Base-by-base conservation (phyloP, 2,329 filamentous ascomycete species). In the Fusarium fracticaudum region DNA sequence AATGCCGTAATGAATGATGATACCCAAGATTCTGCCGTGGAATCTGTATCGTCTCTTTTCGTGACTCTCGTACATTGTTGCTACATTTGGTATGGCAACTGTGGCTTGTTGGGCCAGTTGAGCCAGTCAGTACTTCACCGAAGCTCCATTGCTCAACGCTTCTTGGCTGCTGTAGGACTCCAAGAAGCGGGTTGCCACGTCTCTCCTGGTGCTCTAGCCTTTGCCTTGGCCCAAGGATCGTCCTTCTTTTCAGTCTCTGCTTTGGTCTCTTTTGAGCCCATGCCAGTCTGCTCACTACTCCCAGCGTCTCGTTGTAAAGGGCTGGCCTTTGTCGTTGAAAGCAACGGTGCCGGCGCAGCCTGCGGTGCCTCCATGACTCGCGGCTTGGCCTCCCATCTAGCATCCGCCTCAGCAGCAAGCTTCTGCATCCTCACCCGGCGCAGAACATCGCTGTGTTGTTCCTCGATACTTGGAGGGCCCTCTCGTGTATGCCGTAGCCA, bases 101-200 rank as follows among this genome's bases (percentile, higher is more conserved):
- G 26, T 50, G 11, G 14, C 26, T 48, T 37, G 40, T 13, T 38
- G 14, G 48, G 17, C 31, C 48, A 35, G n/a, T 38, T 51, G 48
- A 24, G 26, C 18, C 26, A 20, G 31, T 24, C 35, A 29, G 20
- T 38, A 37, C 24, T 38, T 38, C 26, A 29, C 18, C 26, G 24
- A 24, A 53, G 44, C 48, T 70, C 29, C 17, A 26, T 24, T 57
- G 44, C 45, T 43, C 66, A 80, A 53, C 69, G 71, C 68, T 80
- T 83, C 75, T 80, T 85, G 17, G 73, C 61, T n/a, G 84, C 74
- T 5, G 81, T 81, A 8, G 90, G 90, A 10, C 80, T 83, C 92
- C 92, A 94, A 7, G 89, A 83, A 54, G 88, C 79, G 0, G 92
- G 92, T 80, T 93, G 90, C 91, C 91, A 93, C n/a, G 83, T 85